Conservation (phyloP, 2,329 filamentous ascomycete species). For the Thielaviopsis populi region DNA sequence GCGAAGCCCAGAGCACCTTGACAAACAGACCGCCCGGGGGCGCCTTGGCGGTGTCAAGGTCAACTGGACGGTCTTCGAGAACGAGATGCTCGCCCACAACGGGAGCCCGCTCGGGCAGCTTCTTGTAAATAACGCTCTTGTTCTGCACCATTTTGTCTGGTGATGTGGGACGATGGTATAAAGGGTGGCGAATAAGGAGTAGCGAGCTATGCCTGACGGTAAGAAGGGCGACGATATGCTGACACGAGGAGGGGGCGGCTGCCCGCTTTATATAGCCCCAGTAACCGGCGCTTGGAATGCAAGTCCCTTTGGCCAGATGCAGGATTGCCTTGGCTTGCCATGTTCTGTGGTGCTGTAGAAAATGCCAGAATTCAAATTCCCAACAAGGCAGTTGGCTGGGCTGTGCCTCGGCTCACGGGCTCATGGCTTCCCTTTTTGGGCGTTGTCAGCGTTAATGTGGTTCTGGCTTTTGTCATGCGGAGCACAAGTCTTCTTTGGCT, state of each 20-base stretch:
- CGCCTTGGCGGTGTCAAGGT: conserved; percentile 40
- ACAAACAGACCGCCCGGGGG: conserved; percentile 51
- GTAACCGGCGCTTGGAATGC: not conserved
- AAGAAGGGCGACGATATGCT: not conserved
- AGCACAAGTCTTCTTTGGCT: not conserved
- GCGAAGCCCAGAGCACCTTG: conserved; percentile 58
- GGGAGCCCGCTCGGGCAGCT: conserved; percentile 50
- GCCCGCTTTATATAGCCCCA: not conserved
- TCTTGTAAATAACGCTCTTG: conserved; percentile 62
- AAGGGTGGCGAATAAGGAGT: not conserved
- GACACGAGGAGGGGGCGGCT: not conserved
- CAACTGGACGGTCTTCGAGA: conserved; percentile 52
- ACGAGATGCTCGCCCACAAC: conserved; percentile 55
- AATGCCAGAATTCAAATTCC: not conserved
- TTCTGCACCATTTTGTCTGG: conserved; percentile 33
- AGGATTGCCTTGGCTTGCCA: not conserved
- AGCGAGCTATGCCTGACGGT: no score
- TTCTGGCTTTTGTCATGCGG: not conserved
- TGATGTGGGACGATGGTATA: not conserved
- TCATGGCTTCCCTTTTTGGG: not conserved
- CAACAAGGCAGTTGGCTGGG: not conserved
- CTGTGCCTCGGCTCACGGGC: not conserved
- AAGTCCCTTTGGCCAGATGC: not conserved
- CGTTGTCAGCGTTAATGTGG: not conserved
- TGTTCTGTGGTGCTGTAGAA: not conserved